Evolutionary conservation across 331 rosid genomes (phyloP), one percentile per base, ranked within the genome.

Genomic region (Erythrophleum ivorense): DNA sequence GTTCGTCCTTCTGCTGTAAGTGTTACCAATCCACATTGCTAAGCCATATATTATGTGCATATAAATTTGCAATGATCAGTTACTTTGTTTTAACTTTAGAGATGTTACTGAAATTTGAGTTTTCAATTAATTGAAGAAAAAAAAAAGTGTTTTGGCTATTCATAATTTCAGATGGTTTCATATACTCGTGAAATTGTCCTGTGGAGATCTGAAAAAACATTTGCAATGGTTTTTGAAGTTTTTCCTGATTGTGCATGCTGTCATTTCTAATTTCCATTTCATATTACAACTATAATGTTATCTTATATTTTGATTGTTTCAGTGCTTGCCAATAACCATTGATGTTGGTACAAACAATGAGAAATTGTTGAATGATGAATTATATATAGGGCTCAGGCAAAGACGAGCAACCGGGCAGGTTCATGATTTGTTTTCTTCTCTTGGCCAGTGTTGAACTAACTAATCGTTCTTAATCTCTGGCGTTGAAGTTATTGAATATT

Each of bases 321-420:
- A 96, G 99, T 96, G 99, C 84, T 86, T 96, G 88, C 99, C 99
- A 9, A 85, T 96, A 83, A 96, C 99, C 81, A 94, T 96, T 77
- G 99, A 96, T 87, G 99, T 96, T 65, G 99, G 99, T 50, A 96
- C 99, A 77, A 96, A 96, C 97, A 96, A 96, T 74, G 97, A 96
- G 90, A 71, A 67, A 74, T 84, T 96, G 83, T 85, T 94, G 89
- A 88, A 94, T 24, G 97, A 96, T 79, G 99, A 94, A 81, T 91
- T 94, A 77, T 96, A 96, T 87, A 96, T 96, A 9, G 99, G 99
- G 36, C 95, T 96, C 80, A 94, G 85, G 94, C 99, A 94, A 87
- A 94, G 86, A 84, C 89, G 99, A 83, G 99, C 97, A 77, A 91
- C 92, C 7, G 99, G 99, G 29, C 97, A 95, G 98, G 98, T 95